These are phyloP conservation scores for Pyricularia sp. DNA, from an alignment of 2,329 filamentous ascomycete genomes.

Conservation along the genomic window DNA sequence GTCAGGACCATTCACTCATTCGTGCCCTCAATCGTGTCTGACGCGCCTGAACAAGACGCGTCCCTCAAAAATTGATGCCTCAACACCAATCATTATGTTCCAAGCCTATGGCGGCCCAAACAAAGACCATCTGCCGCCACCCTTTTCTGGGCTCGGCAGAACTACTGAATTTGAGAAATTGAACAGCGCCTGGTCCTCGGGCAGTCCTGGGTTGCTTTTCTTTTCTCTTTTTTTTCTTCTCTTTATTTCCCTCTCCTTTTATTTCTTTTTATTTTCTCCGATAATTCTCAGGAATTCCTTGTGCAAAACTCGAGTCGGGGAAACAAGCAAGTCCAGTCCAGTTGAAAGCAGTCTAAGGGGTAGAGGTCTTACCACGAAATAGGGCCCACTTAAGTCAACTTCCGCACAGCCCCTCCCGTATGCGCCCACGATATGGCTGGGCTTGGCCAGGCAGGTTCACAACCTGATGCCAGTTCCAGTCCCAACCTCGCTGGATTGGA, in stretches of 20 bases:
- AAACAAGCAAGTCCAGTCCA: not conserved
- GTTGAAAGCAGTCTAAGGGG: not conserved
- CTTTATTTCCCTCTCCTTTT: not conserved
- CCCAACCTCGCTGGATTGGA: not conserved
- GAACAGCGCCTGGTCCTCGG: not conserved
- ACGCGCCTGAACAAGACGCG: not conserved
- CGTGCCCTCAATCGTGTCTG: not conserved
- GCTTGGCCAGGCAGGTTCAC: not conserved
- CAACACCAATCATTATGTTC: not conserved
- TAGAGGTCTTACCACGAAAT: not conserved
- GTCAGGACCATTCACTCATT: not conserved
- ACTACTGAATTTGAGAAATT: not conserved
- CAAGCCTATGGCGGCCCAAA: not conserved
- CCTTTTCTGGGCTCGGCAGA: not conserved
- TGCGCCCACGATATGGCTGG: not conserved
- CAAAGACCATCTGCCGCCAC: not conserved
- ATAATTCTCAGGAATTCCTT: not conserved
- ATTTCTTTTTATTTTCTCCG: not conserved
- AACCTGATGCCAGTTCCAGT: not conserved
- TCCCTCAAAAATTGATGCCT: not conserved
- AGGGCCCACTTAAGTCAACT: not conserved
- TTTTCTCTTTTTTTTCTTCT: not conserved
- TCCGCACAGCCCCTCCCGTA: not conserved
- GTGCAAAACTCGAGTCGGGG: not conserved
- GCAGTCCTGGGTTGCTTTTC: not conserved